These are phyloP conservation scores for Trifolium fragiferum DNA, from an alignment of 306 rosid species.

Conservation along the genomic window DNA sequence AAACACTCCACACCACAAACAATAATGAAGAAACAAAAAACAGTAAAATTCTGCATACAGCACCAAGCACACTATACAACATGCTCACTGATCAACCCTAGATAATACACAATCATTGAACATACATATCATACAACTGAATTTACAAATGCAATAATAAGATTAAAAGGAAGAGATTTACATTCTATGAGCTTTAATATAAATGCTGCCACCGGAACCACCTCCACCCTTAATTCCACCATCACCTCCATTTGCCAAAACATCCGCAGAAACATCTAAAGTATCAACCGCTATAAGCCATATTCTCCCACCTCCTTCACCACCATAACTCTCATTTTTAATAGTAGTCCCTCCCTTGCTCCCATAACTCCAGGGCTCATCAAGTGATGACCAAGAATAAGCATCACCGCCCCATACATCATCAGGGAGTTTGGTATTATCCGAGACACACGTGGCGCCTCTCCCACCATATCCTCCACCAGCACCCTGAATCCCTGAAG, in stretches of 20 bases:
- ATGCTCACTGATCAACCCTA: constrained; percentile 1
- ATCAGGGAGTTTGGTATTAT: constrained; percentile 86
- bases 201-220: constrained; percentile 98
- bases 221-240: constrained; percentile 79
- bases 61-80: not conserved
- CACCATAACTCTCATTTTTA: constrained; percentile 80
- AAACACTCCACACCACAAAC: constrained; percentile 12
- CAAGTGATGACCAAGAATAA: constrained; percentile 76
- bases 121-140: not conserved
- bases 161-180: constrained; percentile 46
- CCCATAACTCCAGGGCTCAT: constrained; percentile 79
- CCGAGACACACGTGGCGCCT: constrained; percentile 85
- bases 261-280: constrained; percentile 59
- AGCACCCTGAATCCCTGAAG: constrained; percentile 82
- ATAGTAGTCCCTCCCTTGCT: constrained; percentile 92
- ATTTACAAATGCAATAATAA: constrained; percentile 37
- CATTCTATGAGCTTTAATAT: constrained; percentile 71
- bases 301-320: constrained; percentile 94
- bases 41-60: not conserved
- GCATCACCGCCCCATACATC: constrained; percentile 99
- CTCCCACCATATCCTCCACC: constrained; percentile 98
- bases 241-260: constrained; percentile 51
- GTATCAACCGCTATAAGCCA: constrained; percentile 51
- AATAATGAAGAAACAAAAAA: constrained; percentile 4
- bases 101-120: not conserved